These are phyloP conservation scores for Avena sativa DNA, from an alignment of 176 grass and related monocot species.

Conservation along the genomic window DNA sequence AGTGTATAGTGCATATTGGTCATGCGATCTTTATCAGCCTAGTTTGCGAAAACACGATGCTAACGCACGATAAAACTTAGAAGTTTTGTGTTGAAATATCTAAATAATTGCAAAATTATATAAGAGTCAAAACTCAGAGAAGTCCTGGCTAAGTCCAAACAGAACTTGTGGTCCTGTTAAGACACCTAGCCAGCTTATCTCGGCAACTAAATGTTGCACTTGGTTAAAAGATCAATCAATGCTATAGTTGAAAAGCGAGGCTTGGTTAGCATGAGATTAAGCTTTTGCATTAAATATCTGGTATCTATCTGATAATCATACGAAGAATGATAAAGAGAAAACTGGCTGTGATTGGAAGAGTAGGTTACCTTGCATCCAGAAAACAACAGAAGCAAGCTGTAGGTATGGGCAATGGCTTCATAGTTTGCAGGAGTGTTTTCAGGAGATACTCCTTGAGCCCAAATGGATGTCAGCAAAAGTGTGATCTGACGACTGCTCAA, in stretches of 20 bases:
- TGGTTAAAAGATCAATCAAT: background rate
- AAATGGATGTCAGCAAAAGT: constrained; percentile 92
- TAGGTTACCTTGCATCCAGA: constrained; percentile 83
- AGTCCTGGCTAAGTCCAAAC: constrained; percentile 17
- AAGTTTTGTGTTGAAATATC: background rate
- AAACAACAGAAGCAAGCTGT: constrained; percentile 87
- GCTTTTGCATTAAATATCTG: constrained; percentile 9
- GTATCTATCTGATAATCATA: constrained; percentile 25
- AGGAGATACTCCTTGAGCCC: constrained; percentile 85
- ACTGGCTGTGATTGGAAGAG: background rate
- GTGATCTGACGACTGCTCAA: constrained; percentile 88
- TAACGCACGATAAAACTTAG: background rate
- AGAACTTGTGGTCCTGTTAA: constrained; percentile 6
- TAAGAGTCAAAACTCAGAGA: background rate
- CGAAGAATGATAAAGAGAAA: constrained; percentile 38
- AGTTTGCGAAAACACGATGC: constrained; percentile 11
- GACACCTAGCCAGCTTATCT: background rate
- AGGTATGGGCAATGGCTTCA: constrained; percentile 98
- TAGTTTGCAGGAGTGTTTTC: constrained; percentile 89
- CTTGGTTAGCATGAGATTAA: constrained; percentile 26
- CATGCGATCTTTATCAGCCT: constrained; percentile 22
- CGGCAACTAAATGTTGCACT: constrained; percentile 17
- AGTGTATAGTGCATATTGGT: constrained; percentile 23
- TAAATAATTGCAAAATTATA: background rate
- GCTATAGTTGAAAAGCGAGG: background rate